phyloP scores from a whole-genome alignment of 140 eudicot species.

The Bidens hawaiensis region DNA sequence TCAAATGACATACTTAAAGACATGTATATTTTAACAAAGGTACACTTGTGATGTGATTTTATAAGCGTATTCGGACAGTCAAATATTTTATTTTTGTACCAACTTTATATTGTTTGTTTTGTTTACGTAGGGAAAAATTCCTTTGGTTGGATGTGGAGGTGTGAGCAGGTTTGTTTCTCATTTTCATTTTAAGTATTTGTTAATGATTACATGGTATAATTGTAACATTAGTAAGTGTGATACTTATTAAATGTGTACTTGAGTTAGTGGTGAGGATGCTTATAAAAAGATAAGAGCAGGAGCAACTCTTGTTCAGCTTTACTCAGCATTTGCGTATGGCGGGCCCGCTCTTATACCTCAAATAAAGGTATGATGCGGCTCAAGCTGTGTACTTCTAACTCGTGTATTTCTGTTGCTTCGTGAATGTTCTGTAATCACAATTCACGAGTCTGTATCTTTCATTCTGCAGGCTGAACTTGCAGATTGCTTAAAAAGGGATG shows the following conservation, averaged over 20 bases:
- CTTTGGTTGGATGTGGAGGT: constrained; percentile 96
- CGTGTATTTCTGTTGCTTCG: background rate
- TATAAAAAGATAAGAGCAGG: constrained; percentile 95
- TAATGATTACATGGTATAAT: background rate
- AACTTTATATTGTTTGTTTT: background rate
- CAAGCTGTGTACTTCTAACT: background rate
- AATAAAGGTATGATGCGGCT: constrained; percentile 56
- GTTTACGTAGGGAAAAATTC: constrained; percentile 65
- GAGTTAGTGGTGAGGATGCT: constrained; percentile 87
- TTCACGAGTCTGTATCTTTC: background rate
- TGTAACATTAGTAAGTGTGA: background rate
- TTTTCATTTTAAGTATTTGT: background rate
- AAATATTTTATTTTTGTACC: no score
- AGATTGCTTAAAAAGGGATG: constrained; percentile 79
- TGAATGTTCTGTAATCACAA: background rate
- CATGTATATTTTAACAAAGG: constrained; percentile 86
- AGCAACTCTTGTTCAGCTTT: constrained; percentile 92
- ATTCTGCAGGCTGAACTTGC: constrained; percentile 79
- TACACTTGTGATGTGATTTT: constrained; percentile 22
- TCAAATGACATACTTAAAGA: constrained; percentile 76
- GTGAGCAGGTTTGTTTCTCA: constrained; percentile 65
- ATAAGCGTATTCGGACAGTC: no score
- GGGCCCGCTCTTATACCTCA: constrained; percentile 96
- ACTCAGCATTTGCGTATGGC: constrained; percentile 90
- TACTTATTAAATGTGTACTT: background rate